Conservation (phyloP, 495 filamentous ascomycete genomes). For the Penicillium cosmopolitanum region DNA sequence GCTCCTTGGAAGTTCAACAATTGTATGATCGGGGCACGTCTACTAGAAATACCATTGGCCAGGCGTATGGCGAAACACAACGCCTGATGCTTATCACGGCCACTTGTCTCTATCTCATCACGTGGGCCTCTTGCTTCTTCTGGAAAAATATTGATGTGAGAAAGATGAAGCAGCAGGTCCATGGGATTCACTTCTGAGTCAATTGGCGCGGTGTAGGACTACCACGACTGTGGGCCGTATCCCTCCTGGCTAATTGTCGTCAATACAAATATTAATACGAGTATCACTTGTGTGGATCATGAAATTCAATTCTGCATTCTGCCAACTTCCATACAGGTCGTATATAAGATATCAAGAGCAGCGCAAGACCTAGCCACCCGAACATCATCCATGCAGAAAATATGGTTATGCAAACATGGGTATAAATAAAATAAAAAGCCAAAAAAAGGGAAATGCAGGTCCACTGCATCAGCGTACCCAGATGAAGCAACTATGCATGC, state of each 20-base stretch:
- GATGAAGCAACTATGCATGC: not conserved
- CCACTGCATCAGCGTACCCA: conserved; percentile 10
- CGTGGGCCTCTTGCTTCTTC: conserved; percentile 11
- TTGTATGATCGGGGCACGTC: conserved; percentile 51
- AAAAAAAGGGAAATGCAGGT: conserved; percentile 1
- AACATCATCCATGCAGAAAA: conserved; percentile 10
- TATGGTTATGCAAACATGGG: conserved; percentile 15
- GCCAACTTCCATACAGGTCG: conserved; percentile 15
- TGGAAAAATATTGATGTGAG: conserved; percentile 14
- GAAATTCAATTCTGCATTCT: conserved; percentile 4
- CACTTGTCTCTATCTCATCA: conserved; percentile 14
- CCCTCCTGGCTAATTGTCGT: no score
- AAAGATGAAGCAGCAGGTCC: conserved; percentile 14
- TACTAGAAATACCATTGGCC: conserved; percentile 52
- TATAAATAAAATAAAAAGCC: conserved; percentile 13
- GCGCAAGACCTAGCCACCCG: not conserved
- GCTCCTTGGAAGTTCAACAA: conserved; percentile 46
- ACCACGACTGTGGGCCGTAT: no score
- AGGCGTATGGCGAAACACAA: conserved; percentile 58
- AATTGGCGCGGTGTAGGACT: not conserved
- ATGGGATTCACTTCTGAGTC: conserved; percentile 5
- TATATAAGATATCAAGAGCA: conserved; percentile 6
- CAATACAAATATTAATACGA: not conserved
- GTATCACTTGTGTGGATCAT: not conserved
- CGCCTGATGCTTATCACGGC: conserved; percentile 53